Evolutionary conservation across 805 yeast species (phyloP).

Genomic region (Spathaspora sp.): DNA sequence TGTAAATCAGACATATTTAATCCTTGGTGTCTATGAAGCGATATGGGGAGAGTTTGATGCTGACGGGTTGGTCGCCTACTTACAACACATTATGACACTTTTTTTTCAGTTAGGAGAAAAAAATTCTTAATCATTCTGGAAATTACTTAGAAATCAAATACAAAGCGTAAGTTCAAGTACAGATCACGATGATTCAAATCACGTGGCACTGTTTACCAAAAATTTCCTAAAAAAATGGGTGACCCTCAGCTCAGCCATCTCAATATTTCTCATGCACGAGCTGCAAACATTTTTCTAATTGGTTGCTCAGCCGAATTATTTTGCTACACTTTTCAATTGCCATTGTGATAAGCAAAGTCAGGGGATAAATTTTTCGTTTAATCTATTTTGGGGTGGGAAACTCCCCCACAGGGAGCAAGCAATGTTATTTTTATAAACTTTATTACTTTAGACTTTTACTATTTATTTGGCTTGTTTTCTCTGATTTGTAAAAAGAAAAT

Average conservation of each 20-base stretch:
- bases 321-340: too few relatives aligned
- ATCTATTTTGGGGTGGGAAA: neutral
- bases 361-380: too few relatives aligned
- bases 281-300: too few relatives aligned
- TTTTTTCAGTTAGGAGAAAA: neutral
- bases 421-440: neutral
- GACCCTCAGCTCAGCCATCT: too few relatives aligned
- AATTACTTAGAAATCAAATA: neutral
- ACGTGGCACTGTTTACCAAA: neutral
- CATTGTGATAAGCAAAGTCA: too few relatives aligned
- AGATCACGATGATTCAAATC: neutral
- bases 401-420: neutral
- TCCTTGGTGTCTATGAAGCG: neutral
- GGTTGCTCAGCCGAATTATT: too few relatives aligned
- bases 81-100: neutral
- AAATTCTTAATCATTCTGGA: neutral
- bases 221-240: neutral
- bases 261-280: too few relatives aligned
- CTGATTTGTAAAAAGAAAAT: too few relatives aligned
- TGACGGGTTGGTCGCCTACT: neutral
- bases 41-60: neutral
- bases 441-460: neutral
- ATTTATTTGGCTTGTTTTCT: too few relatives aligned
- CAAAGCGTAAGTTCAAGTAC: neutral
- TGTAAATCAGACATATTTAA: conserved; percentile 64